These are phyloP conservation scores for Hypocrella siamensis DNA, from an alignment of 2,329 filamentous ascomycete genomes.

Conservation along the genomic window DNA sequence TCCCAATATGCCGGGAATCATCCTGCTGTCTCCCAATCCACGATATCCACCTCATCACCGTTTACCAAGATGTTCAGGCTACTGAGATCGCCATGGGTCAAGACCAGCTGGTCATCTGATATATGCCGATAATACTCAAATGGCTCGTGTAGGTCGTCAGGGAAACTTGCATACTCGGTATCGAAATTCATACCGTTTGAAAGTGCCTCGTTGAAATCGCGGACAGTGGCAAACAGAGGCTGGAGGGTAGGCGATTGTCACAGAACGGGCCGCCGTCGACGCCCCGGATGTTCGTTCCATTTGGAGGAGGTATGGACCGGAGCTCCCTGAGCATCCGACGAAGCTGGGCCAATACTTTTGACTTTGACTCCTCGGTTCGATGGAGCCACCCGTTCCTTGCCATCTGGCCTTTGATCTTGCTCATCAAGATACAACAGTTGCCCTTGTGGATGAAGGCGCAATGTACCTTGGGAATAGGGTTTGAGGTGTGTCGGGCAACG, in stretches of 20 bases:
- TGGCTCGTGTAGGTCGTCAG: slow-evolving; percentile 14
- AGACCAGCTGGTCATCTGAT: slow-evolving; percentile 17
- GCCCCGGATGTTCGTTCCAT: slow-evolving; percentile 7
- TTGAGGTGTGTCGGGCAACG: slow-evolving; percentile 7
- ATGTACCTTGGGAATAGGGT: slow-evolving; percentile 8
- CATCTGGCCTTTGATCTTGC: slow-evolving; percentile 11
- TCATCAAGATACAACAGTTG: slow-evolving; percentile 8
- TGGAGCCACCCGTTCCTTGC: slow-evolving; percentile 6
- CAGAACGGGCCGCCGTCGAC: slow-evolving; percentile 10
- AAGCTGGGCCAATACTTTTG: slow-evolving; percentile 10
- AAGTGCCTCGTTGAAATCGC: slow-evolving; percentile 17
- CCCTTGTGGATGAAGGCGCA: slow-evolving; percentile 5
- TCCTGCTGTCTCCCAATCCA: slow-evolving; percentile 18
- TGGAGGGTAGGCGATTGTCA: slow-evolving; percentile 10
- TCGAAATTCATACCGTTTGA: slow-evolving; percentile 9
- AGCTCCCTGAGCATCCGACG: slow-evolving; percentile 8
- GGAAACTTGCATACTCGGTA: slow-evolving; percentile 5
- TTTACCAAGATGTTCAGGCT: slow-evolving; percentile 25
- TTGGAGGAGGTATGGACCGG: slow-evolving; percentile 8
- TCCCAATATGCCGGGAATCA: slow-evolving; percentile 20
- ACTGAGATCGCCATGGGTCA: slow-evolving; percentile 31
- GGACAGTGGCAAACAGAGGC: slow-evolving; percentile 15
- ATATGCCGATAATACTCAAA: slow-evolving; percentile 15
- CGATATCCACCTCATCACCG: slow-evolving; percentile 26
- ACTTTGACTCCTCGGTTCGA: slow-evolving; percentile 4